phyloP scores from a whole-genome alignment of 805 yeast genomes.

The Metschnikowia lachancei region DNA sequence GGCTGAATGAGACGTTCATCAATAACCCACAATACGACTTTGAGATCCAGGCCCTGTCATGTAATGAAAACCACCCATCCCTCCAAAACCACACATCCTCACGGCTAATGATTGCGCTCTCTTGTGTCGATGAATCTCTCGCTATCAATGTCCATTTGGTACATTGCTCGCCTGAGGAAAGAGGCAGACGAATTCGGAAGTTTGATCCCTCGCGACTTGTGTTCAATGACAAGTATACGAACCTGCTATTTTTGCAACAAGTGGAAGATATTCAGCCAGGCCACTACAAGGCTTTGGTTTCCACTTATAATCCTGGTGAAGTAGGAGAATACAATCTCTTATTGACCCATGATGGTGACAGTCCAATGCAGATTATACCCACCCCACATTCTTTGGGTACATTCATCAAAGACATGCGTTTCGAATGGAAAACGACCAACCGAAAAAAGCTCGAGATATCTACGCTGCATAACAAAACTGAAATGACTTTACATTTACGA shows the following conservation, averaged over 20 bases:
- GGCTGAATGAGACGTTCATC: conserved; percentile 45
- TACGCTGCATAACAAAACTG: conserved; percentile 21
- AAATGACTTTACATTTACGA: conserved; percentile 27
- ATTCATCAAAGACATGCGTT: conserved; percentile 24
- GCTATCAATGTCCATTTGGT: conserved; percentile 46
- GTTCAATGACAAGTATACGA: conserved; percentile 33
- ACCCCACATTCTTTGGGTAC: conserved; percentile 35
- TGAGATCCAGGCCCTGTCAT: too few species aligned
- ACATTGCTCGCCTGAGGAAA: conserved; percentile 31
- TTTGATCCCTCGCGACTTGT: conserved; percentile 26
- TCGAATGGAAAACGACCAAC: conserved; percentile 42
- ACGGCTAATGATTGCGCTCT: conserved; percentile 17
- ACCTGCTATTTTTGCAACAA: conserved; percentile 30
- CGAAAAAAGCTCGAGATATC: conserved; percentile 35
- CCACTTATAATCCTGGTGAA: conserved; percentile 40
- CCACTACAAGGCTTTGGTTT: conserved; percentile 44
- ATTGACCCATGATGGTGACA: conserved; percentile 23
- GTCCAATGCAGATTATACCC: conserved; percentile 12
- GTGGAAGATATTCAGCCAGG: conserved; percentile 29
- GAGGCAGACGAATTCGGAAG: conserved; percentile 21
- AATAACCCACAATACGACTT: conserved; percentile 55
- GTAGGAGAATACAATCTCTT: conserved; percentile 31
- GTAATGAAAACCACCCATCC: too few species aligned
- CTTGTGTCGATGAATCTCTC: conserved; percentile 16
- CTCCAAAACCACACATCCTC: conserved; percentile 10